A percentile compares a stretch with the other conserved stretches of the same genome.
Conservation (phyloP, 169 alveolate genomes). For the Cyclospora cayetanensis region DNA sequence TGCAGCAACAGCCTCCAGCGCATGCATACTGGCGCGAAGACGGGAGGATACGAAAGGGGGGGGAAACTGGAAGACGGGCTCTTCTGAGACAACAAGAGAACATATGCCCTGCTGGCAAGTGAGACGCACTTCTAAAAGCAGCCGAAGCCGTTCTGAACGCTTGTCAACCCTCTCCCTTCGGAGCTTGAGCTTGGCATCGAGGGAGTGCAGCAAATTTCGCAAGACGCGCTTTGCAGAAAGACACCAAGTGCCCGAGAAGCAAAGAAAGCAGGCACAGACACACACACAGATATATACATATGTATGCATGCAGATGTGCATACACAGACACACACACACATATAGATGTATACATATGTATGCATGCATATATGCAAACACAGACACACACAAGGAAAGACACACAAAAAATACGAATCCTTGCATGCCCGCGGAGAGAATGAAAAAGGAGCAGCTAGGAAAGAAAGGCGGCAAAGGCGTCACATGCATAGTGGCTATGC, state of each 20-base stretch:
- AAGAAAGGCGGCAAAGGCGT: too few relatives aligned
- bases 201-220: slow-evolving; percentile 32
- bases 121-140: slow-evolving; percentile 35
- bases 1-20: background rate
- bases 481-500: too few relatives aligned
- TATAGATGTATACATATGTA: too few relatives aligned
- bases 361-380: background rate
- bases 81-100: too few relatives aligned
- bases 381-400: too few relatives aligned
- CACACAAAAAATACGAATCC: too few relatives aligned
- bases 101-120: too few relatives aligned
- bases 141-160: slow-evolving; percentile 42
- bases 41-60: too few relatives aligned
- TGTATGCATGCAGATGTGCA: background rate
- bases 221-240: slow-evolving; percentile 22
- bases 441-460: background rate
- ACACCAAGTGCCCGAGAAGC: too few relatives aligned
- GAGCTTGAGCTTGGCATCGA: background rate
- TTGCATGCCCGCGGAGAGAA: background rate
- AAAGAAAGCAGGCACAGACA: background rate
- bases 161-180: slow-evolving; percentile 47
- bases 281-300: background rate
- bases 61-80: too few relatives aligned
- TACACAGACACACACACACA: background rate
- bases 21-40: too few relatives aligned